Conservation (phyloP, 1,139 yeast species). For the Blastobotrys raffinosifermentans region DNA sequence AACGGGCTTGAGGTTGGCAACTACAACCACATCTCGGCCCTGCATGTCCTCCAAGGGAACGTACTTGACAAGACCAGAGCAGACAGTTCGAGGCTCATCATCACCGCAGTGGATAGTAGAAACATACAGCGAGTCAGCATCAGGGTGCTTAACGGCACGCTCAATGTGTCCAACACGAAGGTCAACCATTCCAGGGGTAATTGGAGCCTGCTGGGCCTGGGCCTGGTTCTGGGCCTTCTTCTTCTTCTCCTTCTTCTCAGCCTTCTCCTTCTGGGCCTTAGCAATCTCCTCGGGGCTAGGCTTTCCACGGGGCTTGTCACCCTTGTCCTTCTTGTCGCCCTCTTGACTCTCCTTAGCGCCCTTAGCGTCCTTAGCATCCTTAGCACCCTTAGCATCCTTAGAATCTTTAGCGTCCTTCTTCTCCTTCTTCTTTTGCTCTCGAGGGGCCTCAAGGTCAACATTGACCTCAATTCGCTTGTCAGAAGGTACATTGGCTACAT, state of each 20-base stretch:
- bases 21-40: conserved; percentile 71
- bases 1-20: conserved; percentile 86
- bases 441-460: conserved; percentile 57
- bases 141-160: conserved; percentile 95
- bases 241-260: conserved; percentile 75
- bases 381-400: conserved; percentile 15
- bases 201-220: conserved; percentile 49
- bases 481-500: conserved; percentile 47
- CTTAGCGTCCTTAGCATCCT: conserved; percentile 28
- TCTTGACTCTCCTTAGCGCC: conserved; percentile 33
- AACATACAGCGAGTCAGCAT: conserved; percentile 93
- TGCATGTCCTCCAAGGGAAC: conserved; percentile 79
- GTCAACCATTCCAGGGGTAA: conserved; percentile 80
- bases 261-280: conserved; percentile 70
- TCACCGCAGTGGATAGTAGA: conserved; percentile 97
- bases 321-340: conserved; percentile 28
- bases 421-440: conserved; percentile 58
- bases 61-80: conserved; percentile 85
- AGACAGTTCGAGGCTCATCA: conserved; percentile 93
- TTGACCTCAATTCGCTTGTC: conserved; percentile 51
- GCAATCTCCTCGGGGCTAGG: conserved; percentile 26
- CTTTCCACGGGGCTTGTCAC: conserved; percentile 13
- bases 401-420: conserved; percentile 35
- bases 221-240: conserved; percentile 41
- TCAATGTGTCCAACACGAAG: conserved; percentile 95